Percentiles rank a stretch among this genome's conserved stretches.
Evolutionary conservation across 257 asterid genomes (phyloP).

Genomic region (Eucommia ulmoides): DNA sequence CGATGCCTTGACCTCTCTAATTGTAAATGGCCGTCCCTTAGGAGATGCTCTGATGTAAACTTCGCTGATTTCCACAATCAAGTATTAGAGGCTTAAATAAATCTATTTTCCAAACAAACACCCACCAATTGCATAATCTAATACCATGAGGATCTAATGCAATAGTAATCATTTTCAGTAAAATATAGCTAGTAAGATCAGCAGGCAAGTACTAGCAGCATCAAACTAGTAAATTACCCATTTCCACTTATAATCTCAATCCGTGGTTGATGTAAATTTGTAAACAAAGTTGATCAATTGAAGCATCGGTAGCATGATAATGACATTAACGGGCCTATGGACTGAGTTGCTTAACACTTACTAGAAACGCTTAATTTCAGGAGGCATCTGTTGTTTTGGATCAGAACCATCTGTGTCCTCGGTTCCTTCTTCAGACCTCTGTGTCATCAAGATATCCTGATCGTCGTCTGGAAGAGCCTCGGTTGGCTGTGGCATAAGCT

Average conservation of each 20-base stretch:
- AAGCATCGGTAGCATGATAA: no score
- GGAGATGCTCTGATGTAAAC: slow-evolving; percentile 74
- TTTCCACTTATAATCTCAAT: no score
- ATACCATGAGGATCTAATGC: background rate
- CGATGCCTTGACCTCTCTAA: slow-evolving; percentile 95
- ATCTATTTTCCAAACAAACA: no score
- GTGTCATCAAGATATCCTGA: slow-evolving; percentile 72
- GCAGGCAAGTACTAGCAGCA: no score
- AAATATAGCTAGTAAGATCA: no score
- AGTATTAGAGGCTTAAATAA: slow-evolving; percentile 7
- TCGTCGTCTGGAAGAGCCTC: slow-evolving; percentile 87
- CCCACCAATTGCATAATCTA: background rate
- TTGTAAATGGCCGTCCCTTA: slow-evolving; percentile 75
- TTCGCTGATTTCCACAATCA: slow-evolving; percentile 52
- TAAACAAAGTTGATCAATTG: no score
- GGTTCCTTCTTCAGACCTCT: slow-evolving; percentile 56
- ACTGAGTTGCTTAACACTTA: no score
- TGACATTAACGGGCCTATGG: no score
- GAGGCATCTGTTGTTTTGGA: slow-evolving; percentile 72
- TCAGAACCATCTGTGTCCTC: slow-evolving; percentile 62
- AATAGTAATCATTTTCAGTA: background rate
- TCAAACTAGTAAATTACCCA: no score
- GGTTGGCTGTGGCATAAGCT: slow-evolving; percentile 85
- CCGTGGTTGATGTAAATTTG: no score
- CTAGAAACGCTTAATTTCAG: slow-evolving; percentile 78